These are phyloP conservation scores for Trametes sp. DNA, from an alignment of 1,284 basidiomycete genomes.

Conservation along the genomic window DNA sequence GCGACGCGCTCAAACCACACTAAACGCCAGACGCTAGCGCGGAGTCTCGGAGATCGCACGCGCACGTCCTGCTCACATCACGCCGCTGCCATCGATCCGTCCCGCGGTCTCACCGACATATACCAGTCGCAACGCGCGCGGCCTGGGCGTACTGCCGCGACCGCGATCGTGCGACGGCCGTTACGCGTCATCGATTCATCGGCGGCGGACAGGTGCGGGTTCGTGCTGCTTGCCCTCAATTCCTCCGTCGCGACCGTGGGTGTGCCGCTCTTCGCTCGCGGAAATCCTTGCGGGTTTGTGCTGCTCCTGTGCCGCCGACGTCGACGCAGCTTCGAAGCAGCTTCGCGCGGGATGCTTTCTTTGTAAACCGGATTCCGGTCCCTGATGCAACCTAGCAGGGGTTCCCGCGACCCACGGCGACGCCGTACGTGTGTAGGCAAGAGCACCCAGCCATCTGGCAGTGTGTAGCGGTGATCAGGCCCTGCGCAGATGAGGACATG, in stretches of 20 bases:
- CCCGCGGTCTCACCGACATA: constrained; percentile 19
- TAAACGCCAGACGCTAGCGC: neutral
- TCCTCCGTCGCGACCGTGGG: neutral
- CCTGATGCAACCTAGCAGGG: neutral
- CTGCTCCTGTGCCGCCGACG: neutral
- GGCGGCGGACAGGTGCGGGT: constrained; percentile 6
- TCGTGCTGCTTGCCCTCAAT: constrained; percentile 5
- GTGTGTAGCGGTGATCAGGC: neutral
- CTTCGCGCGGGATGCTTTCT: neutral
- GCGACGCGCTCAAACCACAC: neutral
- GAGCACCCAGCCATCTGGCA: neutral
- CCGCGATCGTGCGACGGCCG: too few species aligned
- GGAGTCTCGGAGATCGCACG: neutral
- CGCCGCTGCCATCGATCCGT: neutral
- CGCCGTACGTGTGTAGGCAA: neutral
- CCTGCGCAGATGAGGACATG: neutral
- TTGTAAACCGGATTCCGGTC: too few species aligned
- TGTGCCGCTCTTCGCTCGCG: neutral
- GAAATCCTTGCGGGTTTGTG: neutral
- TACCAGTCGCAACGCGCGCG: neutral
- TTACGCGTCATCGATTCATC: too few species aligned
- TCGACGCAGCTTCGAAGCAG: neutral
- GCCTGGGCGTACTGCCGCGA: neutral
- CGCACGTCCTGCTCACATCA: neutral
- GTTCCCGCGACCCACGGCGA: constrained; percentile 6